Conservation (phyloP, 768 basidiomycete species). For the Mycena filopes region DNA sequence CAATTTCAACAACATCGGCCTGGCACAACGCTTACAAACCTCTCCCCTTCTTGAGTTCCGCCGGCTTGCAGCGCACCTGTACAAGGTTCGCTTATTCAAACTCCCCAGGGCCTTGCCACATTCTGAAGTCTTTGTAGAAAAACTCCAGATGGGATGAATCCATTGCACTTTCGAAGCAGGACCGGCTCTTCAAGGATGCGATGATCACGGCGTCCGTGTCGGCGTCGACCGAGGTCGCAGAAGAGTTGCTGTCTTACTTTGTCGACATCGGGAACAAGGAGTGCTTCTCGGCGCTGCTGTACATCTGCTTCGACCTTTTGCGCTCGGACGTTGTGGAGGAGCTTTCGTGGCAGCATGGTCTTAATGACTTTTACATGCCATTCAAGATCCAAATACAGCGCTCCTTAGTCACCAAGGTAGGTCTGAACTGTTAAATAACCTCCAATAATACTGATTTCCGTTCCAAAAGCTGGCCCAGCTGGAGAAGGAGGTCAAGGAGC, state of each 20-base stretch:
- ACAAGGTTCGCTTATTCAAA: conserved; percentile 72
- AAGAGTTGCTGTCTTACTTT: conserved; percentile 95
- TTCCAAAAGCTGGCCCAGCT: conserved; percentile 73
- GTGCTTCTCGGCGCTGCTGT: conserved; percentile 92
- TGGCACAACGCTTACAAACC: conserved; percentile 87
- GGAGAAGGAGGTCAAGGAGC: conserved; percentile 91
- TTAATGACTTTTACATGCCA: conserved; percentile 98
- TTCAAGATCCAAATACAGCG: conserved; percentile 92
- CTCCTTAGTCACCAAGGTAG: conserved; percentile 78
- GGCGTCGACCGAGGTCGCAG: conserved; percentile 86
- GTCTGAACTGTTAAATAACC: conserved; percentile 20
- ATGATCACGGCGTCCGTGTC: conserved; percentile 94
- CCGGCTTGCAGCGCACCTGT: conserved; percentile 92
- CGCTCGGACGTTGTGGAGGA: conserved; percentile 94
- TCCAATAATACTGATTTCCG: conserved; percentile 20
- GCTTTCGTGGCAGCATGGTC: conserved; percentile 94
- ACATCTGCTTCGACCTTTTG: conserved; percentile 94
- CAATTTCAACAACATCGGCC: conserved; percentile 92
- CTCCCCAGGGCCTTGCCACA: not conserved
- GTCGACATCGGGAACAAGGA: conserved; percentile 99
- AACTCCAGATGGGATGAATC: conserved; percentile 97
- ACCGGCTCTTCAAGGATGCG: conserved; percentile 97
- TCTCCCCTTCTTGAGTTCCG: conserved; percentile 96
- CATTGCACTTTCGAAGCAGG: conserved; percentile 93
- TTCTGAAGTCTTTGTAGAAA: conserved; percentile 65